Percentiles rank a stretch among this genome's conserved stretches.
Evolutionary conservation across 1,284 basidiomycete species (phyloP).

Genomic region (Marasmius tenuissimus): DNA sequence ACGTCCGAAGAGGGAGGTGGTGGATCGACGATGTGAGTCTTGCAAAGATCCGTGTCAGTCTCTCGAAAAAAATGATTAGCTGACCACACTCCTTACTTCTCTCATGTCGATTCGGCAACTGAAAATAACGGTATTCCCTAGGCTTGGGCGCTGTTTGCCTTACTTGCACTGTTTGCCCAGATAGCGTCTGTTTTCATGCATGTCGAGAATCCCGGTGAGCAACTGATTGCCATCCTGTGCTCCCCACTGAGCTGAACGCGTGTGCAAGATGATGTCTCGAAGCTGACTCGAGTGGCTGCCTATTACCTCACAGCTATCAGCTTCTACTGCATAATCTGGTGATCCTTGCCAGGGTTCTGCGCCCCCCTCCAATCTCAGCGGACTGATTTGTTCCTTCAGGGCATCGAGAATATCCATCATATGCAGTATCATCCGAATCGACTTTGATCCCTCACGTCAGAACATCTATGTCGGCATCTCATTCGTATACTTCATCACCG

Average conservation of each 20-base stretch:
- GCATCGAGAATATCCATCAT: background rate
- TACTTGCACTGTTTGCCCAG: constrained; percentile 24
- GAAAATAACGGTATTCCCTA: constrained; percentile 5
- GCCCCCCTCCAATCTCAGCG: background rate
- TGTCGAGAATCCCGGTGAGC: constrained; percentile 23
- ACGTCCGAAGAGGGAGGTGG: constrained; percentile 29
- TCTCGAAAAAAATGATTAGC: too few species aligned
- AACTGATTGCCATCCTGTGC: background rate
- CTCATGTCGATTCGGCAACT: background rate
- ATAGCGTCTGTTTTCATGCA: constrained; percentile 32
- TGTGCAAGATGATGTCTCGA: constrained; percentile 7
- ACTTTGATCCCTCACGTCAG: background rate
- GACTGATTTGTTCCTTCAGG: background rate
- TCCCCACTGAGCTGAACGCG: constrained; percentile 11
- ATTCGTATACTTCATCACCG: background rate
- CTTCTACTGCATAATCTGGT: constrained; percentile 47
- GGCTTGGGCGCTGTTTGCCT: constrained; percentile 25
- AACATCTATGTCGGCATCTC: background rate
- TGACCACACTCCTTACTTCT: background rate
- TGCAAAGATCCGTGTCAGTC: too few species aligned
- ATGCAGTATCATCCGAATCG: background rate
- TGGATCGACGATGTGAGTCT: constrained; percentile 39
- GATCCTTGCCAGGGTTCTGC: constrained; percentile 5
- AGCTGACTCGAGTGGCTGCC: constrained; percentile 28
- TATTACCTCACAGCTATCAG: constrained; percentile 43